These are phyloP conservation scores for Phaeosphaeriaceae sp. DNA, from an alignment of 2,329 filamentous ascomycete genomes.

Conservation along the genomic window DNA sequence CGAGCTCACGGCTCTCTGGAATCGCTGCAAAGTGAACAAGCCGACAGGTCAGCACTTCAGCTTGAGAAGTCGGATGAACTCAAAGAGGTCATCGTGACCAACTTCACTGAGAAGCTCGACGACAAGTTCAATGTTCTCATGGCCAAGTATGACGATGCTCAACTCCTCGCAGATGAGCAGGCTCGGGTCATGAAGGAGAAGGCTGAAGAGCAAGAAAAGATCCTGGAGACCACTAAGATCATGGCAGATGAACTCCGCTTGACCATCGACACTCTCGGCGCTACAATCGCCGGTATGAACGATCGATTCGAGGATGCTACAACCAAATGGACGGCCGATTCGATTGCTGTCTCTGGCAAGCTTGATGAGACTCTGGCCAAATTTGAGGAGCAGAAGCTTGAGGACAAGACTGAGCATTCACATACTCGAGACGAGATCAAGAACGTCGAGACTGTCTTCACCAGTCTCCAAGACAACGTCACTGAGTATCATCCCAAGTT, in stretches of 20 bases:
- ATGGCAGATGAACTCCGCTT: slow-evolving; percentile 87
- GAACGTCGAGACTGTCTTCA: slow-evolving; percentile 75
- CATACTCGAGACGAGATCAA: slow-evolving; percentile 82
- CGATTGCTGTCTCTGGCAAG: slow-evolving; percentile 82
- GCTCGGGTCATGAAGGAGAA: slow-evolving; percentile 77
- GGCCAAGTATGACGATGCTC: slow-evolving; percentile 87
- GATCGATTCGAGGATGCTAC: slow-evolving; percentile 78
- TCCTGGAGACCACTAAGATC: slow-evolving; percentile 76
- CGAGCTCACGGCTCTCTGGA: slow-evolving; percentile 82
- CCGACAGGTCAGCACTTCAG: slow-evolving; percentile 63
- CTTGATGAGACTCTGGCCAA: slow-evolving; percentile 81
- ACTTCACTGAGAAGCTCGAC: slow-evolving; percentile 68
- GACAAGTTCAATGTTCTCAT: slow-evolving; percentile 84
- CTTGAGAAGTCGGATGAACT: slow-evolving; percentile 69
- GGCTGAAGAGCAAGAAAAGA: slow-evolving; percentile 74
- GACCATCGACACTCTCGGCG: slow-evolving; percentile 84
- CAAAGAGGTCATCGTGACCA: slow-evolving; percentile 62
- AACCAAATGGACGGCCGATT: slow-evolving; percentile 87
- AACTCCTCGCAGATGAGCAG: slow-evolving; percentile 76
- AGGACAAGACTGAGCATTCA: slow-evolving; percentile 80
- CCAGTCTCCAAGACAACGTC: slow-evolving; percentile 79
- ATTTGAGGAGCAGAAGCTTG: slow-evolving; percentile 78
- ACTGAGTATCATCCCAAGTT: slow-evolving; percentile 88
- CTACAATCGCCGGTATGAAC: slow-evolving; percentile 59
- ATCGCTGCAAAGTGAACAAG: slow-evolving; percentile 80